phyloP scores from a whole-genome alignment of 352 stramenopile species.

The Globisporangium radiosum region DNA sequence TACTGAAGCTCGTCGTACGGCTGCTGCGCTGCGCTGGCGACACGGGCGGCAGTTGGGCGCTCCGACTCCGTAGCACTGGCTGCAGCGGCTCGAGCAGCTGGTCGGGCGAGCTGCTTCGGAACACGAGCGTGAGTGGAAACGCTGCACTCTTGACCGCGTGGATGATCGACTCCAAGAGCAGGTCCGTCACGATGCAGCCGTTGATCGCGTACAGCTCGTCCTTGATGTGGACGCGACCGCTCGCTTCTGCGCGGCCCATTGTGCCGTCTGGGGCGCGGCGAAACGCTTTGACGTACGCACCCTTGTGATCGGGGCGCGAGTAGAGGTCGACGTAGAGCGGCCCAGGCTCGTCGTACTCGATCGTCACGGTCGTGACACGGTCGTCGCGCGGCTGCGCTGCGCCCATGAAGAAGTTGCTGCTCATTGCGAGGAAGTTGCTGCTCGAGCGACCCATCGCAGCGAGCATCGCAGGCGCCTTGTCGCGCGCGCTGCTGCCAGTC shows the following conservation, averaged over 20 bases:
- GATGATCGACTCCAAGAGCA: slow-evolving; percentile 63
- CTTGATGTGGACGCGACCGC: slow-evolving; percentile 41
- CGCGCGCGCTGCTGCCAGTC: background rate
- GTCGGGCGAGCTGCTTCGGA: slow-evolving; percentile 26
- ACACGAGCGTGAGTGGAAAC: slow-evolving; percentile 67
- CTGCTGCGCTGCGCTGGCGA: slow-evolving; percentile 29
- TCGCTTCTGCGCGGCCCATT: slow-evolving; percentile 50
- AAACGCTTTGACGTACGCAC: slow-evolving; percentile 72
- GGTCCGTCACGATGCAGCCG: slow-evolving; percentile 39
- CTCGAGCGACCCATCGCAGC: slow-evolving; percentile 19
- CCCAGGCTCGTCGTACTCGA: slow-evolving; percentile 42
- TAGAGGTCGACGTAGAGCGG: slow-evolving; percentile 73
- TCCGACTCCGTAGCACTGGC: background rate
- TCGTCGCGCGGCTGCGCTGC: slow-evolving; percentile 13
- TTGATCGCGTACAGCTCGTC: slow-evolving; percentile 76
- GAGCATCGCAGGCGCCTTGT: slow-evolving; percentile 21
- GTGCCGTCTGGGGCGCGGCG: slow-evolving; percentile 44
- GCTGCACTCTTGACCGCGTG: slow-evolving; percentile 46
- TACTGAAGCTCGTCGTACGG: slow-evolving; percentile 7
- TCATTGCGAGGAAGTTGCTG: slow-evolving; percentile 35
- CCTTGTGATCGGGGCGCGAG: slow-evolving; percentile 57
- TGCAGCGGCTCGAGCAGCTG: background rate
- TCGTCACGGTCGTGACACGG: slow-evolving; percentile 24
- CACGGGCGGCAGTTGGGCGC: slow-evolving; percentile 16
- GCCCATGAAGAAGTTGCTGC: slow-evolving; percentile 23